Evolutionary conservation across 176 grass and related monocot species (phyloP).

Genomic region (Pharus latifolius): DNA sequence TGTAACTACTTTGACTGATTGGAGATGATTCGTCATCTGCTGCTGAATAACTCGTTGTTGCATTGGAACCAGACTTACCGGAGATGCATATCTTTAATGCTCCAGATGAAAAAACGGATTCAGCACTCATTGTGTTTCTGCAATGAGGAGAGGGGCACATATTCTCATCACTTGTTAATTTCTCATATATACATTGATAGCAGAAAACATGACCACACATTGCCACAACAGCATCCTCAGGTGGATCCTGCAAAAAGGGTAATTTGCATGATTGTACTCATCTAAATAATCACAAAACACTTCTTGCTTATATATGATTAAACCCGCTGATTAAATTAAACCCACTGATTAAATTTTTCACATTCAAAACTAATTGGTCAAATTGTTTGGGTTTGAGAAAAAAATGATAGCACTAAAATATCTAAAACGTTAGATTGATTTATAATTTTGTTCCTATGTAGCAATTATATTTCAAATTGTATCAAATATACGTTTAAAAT

Average conservation of each 20-base stretch:
- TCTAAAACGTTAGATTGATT: too few species aligned
- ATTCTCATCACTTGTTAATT: conserved; percentile 79
- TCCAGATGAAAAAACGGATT: conserved; percentile 69
- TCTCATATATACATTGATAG: conserved; percentile 84
- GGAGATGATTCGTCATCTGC: conserved; percentile 38
- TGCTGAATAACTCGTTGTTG: conserved; percentile 34
- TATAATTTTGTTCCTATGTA: too few species aligned
- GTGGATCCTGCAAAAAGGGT: conserved; percentile 62
- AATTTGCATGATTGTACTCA: background rate
- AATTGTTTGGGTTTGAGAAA: too few species aligned
- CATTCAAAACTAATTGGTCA: too few species aligned
- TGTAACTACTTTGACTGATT: conserved; percentile 62
- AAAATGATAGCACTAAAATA: too few species aligned
- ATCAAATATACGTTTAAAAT: too few species aligned
- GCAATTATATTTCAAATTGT: too few species aligned
- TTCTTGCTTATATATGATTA: background rate
- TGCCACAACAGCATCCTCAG: conserved; percentile 80
- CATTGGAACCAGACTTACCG: conserved; percentile 35
- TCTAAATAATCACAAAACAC: background rate
- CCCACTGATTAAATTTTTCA: background rate
- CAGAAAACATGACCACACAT: conserved; percentile 98
- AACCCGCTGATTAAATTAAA: conserved; percentile 19
- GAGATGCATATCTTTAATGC: conserved; percentile 64
- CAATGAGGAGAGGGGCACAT: conserved; percentile 57
- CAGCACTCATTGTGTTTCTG: conserved; percentile 44